Percentiles rank a stretch among this genome's conserved stretches.
Conservation (phyloP, 768 basidiomycete species). For the Boletales sp. region DNA sequence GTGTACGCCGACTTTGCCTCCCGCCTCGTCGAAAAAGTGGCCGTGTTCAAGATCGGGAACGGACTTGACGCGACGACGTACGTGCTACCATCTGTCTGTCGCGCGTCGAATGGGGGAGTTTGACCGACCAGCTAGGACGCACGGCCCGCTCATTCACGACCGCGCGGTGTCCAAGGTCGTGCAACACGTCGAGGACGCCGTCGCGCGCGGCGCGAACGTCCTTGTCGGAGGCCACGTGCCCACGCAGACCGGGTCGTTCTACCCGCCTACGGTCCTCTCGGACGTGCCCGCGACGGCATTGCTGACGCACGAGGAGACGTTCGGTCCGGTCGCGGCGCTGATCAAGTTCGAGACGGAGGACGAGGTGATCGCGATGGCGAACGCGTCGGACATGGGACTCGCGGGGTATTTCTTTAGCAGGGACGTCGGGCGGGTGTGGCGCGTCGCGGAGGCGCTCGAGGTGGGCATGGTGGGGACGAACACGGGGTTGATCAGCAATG, state of each 20-base stretch:
- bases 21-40: conserved; percentile 78
- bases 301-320: conserved; percentile 85
- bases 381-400: conserved; percentile 77
- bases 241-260: conserved; percentile 64
- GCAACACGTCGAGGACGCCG: conserved; percentile 84
- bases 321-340: conserved; percentile 87
- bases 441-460: conserved; percentile 91
- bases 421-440: conserved; percentile 87
- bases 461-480: conserved; percentile 92
- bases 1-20: conserved; percentile 93
- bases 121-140: conserved; percentile 53
- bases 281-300: conserved; percentile 72
- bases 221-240: conserved; percentile 83
- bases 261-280: conserved; percentile 81
- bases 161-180: conserved; percentile 84
- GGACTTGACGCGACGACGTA: conserved; percentile 78
- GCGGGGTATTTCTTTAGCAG: conserved; percentile 92
- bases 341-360: conserved; percentile 93
- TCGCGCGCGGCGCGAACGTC: conserved; percentile 79
- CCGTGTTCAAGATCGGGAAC: conserved; percentile 82
- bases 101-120: no score
- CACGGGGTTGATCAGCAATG: conserved; percentile 75
- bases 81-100: conserved; percentile 21
- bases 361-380: conserved; percentile 84
- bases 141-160: conserved; percentile 90